Percentiles rank a stretch among this genome's conserved stretches.
Conservation (phyloP, 1,284 basidiomycete species). For the Puccinia sorghi region DNA sequence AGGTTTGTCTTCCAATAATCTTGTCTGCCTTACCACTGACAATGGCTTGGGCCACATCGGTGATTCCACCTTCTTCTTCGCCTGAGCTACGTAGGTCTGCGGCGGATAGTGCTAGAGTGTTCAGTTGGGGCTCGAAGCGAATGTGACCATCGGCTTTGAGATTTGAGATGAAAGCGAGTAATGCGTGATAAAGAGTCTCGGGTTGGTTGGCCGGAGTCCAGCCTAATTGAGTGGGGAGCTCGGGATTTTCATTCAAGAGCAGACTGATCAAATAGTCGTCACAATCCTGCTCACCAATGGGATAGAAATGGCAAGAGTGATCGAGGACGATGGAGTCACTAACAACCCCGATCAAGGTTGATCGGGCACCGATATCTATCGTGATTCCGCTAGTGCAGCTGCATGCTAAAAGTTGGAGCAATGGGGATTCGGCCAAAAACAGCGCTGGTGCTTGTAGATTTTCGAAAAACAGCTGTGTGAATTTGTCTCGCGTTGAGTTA, state of each 20-base stretch:
- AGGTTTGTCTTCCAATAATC: conserved; percentile 23
- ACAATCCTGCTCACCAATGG: conserved; percentile 44
- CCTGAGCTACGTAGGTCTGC: conserved; percentile 5
- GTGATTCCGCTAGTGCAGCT: conserved; percentile 29
- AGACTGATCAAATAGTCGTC: conserved; percentile 44
- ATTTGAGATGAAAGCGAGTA: conserved; percentile 26
- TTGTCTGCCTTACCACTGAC: conserved; percentile 48
- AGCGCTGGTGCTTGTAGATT: conserved; percentile 44
- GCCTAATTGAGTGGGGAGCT: conserved; percentile 42
- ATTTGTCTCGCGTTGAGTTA: conserved; percentile 20
- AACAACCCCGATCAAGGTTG: conserved; percentile 37
- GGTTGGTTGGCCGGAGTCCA: background rate
- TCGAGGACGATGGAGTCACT: conserved; percentile 30
- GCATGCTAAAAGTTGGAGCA: conserved; percentile 37
- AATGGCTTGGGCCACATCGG: conserved; percentile 38
- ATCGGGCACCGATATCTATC: conserved; percentile 34
- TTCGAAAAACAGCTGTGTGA: conserved; percentile 43
- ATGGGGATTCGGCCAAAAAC: conserved; percentile 20
- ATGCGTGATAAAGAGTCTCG: conserved; percentile 30
- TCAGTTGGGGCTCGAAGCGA: conserved; percentile 39
- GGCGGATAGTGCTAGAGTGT: conserved; percentile 2
- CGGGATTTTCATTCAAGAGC: conserved; percentile 38
- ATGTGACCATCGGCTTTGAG: conserved; percentile 49
- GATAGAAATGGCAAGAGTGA: conserved; percentile 37
- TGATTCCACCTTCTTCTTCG: conserved; percentile 33